Conservation (phyloP, 2,329 filamentous ascomycete genomes). For the Macrophomina phaseolina region DNA sequence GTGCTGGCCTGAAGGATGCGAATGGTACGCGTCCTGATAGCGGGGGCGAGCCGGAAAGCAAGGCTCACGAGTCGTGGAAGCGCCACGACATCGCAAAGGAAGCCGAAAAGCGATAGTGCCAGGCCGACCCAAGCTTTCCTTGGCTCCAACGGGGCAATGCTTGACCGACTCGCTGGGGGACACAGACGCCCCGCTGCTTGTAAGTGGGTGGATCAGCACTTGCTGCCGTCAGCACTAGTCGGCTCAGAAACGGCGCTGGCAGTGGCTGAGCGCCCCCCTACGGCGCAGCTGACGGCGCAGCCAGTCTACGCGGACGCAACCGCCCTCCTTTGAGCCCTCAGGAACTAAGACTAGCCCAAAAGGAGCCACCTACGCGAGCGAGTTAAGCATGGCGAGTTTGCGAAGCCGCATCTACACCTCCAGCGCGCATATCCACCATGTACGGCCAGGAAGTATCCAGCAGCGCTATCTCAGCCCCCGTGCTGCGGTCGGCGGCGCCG, state of each 20-base stretch:
- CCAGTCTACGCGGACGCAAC: neutral
- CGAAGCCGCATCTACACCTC: neutral
- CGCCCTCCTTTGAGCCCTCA: neutral
- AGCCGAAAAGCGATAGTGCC: neutral
- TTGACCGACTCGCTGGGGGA: neutral
- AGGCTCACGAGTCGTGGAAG: neutral
- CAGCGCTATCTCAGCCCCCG: neutral
- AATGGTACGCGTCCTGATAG: neutral
- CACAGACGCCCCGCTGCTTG: neutral
- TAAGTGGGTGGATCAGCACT: neutral
- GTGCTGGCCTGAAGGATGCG: neutral
- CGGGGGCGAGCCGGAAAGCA: no score
- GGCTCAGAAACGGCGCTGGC: neutral
- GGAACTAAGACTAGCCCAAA: neutral
- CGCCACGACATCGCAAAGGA: neutral
- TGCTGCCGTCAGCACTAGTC: neutral
- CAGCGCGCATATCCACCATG: neutral
- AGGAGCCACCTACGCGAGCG: neutral
- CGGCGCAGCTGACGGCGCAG: neutral
- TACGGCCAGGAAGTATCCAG: neutral
- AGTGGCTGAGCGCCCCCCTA: slow-evolving; percentile 4
- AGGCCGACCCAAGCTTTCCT: neutral
- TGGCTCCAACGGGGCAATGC: neutral
- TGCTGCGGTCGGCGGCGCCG: neutral
- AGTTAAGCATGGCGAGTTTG: neutral